Evolutionary conservation across 345 rosid species (phyloP), one percentile per base, ranked within the genome.

Genomic region (Ricinus communis): DNA sequence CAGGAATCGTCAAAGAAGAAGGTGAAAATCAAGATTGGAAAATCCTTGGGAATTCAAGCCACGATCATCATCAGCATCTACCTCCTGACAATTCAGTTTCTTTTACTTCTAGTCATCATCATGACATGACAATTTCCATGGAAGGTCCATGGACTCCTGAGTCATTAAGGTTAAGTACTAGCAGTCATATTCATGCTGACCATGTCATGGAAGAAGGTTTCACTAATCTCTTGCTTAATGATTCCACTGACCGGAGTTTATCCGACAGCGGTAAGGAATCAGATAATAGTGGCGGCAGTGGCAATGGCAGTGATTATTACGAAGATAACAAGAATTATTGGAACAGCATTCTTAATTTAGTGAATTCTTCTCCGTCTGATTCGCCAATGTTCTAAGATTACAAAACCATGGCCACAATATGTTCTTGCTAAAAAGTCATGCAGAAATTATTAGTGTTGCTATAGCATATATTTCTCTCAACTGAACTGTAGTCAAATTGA

Each of bases 281-380:
- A 0, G 91, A 76, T n/a, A 60, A 60, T 22, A 62, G 82, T 18
- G 74, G 78, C 10, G 73, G 71, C 4, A 31, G 72, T 22, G 76
- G 77, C 18, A 59, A 75, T n/a, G 76, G 85, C n/a, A 76, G 82
- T 62, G 87, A 84, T 62, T 80, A 80, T 79, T 83, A 86, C 36
- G 92, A 87, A 68, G 98, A 94, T 69, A 94, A 90, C 79, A 94
- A 91, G 86, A 91, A 88, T 71, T 94, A 94, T 57, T 94, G 98
- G 98, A 90, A 88, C 68, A 91, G 87, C 71, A 94, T 94, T 82
- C 97, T 94, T 69, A 90, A 85, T 79, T 82, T 90, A 92, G 93
- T 94, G 69, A 88, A 94, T 71, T 91, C 93, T 74, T 82, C 97
- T 25, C 97, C 98, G 27, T 82, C 92, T 53, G 81, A 83, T 66